Evolutionary conservation across 2,329 filamentous ascomycete genomes (phyloP).

Genomic region (Diaporthe sp.): DNA sequence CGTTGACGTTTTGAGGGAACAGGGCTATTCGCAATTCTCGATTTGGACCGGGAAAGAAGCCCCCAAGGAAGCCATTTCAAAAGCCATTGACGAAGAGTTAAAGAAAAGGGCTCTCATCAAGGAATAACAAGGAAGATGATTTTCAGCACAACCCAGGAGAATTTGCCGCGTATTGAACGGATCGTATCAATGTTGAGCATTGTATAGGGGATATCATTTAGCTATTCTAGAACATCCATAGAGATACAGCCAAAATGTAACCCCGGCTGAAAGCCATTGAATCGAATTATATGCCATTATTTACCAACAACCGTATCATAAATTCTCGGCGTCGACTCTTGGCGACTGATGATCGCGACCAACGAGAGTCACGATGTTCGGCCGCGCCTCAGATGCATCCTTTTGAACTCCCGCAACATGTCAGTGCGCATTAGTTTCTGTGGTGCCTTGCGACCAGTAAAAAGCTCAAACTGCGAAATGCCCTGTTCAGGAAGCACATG

Average conservation of each 20-base stretch:
- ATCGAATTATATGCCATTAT: too few species aligned
- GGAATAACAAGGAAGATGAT: too few species aligned
- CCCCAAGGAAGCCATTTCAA: conserved; percentile 7
- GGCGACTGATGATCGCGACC: neutral
- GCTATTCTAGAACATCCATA: too few species aligned
- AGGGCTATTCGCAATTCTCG: conserved; percentile 2
- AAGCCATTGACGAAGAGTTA: neutral
- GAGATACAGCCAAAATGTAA: too few species aligned
- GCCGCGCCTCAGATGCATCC: neutral
- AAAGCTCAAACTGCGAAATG: conserved; percentile 71
- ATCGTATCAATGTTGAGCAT: neutral
- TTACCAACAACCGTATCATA: too few species aligned
- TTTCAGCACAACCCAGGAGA: neutral
- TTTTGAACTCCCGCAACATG: neutral
- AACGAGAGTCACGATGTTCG: neutral
- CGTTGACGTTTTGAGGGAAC: conserved; percentile 2
- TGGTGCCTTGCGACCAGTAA: conserved; percentile 69
- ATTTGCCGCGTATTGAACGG: neutral
- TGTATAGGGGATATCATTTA: neutral
- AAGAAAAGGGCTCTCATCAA: neutral
- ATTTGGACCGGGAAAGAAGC: conserved; percentile 8
- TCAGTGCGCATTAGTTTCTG: conserved; percentile 59
- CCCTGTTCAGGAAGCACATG: conserved; percentile 71
- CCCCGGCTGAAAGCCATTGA: too few species aligned
- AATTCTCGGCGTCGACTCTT: too few species aligned